Evolutionary conservation across 371 early-diverging fungal species (phyloP), one percentile per base, ranked within the genome.

Genomic region (Apophysomyces sp.): DNA sequence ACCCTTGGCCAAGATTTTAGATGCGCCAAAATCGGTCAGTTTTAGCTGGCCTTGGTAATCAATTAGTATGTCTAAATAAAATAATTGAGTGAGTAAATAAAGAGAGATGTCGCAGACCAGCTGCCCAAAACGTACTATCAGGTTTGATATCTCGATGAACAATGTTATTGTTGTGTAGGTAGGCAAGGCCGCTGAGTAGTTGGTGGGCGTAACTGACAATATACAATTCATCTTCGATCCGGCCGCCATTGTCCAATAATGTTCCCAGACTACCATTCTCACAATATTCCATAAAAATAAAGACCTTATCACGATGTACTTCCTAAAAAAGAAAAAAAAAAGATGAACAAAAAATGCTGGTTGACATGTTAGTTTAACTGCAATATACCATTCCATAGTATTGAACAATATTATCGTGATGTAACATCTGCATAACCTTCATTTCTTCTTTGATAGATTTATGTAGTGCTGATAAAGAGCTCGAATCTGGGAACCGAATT

Each of bases 231-330:
- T 91, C 90, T 55, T 86, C 88, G 52, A 92, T 86, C 24, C 90
- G 82, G 18, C 93, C 93, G 57, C 88, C 85, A 62, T 93, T 90
- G 61, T 87, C 88, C 29, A 98, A 70, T 32, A 94, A 65, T 44
- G 85, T 78, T 1, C 89, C 87, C 55, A 98, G 66, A 62, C 91
- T 91, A 24, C 96, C 95, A 34, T 89, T 85, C 60, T 91, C 87
- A 67, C 94, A 93, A 69, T 93, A 94, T 74, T 98, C 98, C 94
- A 98, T 94, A 69, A 98, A 95, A 49, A 96, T 89, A 58, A 86
- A 92, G 7, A 94, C 90, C 70, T 91, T 90, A 63, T 95, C 95
- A 55, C 94, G 85, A 70, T 92, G 94, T 28, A 94, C 94, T 70
- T 96, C 96, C 74, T 74, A 68, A 8, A 57, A 7, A 60, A 32